Evolutionary conservation across 108 stramenopile species (phyloP).

Genomic region (Epithemia pelagica): DNA sequence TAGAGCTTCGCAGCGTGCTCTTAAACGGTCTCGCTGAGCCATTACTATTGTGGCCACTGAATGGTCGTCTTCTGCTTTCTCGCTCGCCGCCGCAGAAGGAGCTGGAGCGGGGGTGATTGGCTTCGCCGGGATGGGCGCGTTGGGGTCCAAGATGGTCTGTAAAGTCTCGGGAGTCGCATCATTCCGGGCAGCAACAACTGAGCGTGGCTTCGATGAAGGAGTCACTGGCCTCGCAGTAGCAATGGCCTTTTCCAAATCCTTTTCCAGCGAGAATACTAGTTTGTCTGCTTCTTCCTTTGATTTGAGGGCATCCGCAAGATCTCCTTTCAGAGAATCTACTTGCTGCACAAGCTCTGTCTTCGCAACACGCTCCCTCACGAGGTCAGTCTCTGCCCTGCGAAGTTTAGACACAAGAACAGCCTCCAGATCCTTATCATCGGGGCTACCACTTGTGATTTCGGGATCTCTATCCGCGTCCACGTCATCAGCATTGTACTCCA

Average conservation of each 20-base stretch:
- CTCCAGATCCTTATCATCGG: conserved; percentile 68
- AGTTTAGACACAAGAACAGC: conserved; percentile 75
- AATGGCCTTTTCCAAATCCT: conserved; percentile 68
- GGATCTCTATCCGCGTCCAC: conserved; percentile 54
- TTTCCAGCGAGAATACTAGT: conserved; percentile 64
- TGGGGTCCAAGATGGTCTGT: conserved; percentile 62
- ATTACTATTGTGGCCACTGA: conserved; percentile 88
- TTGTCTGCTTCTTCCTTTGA: conserved; percentile 55
- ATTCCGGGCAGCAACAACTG: conserved; percentile 19
- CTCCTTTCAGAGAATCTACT: conserved; percentile 26
- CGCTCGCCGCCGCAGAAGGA: conserved; percentile 19
- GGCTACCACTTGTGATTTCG: conserved; percentile 49
- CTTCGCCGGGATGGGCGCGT: conserved; percentile 31
- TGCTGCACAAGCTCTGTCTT: conserved; percentile 38
- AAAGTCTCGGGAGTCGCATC: conserved; percentile 34
- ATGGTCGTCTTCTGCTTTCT: conserved; percentile 74
- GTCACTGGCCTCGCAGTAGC: conserved; percentile 31
- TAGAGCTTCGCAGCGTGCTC: conserved; percentile 65
- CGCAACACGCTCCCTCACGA: conserved; percentile 67
- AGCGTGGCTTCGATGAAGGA: conserved; percentile 8
- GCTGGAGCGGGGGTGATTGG: conserved; percentile 21
- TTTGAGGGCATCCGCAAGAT: conserved; percentile 39
- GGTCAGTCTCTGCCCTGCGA: conserved; percentile 73
- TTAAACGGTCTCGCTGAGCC: conserved; percentile 80
- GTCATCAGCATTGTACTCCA: conserved; percentile 83